Base-by-base conservation (phyloP, 164 flowering plant species). In the Vitis labrusca region DNA sequence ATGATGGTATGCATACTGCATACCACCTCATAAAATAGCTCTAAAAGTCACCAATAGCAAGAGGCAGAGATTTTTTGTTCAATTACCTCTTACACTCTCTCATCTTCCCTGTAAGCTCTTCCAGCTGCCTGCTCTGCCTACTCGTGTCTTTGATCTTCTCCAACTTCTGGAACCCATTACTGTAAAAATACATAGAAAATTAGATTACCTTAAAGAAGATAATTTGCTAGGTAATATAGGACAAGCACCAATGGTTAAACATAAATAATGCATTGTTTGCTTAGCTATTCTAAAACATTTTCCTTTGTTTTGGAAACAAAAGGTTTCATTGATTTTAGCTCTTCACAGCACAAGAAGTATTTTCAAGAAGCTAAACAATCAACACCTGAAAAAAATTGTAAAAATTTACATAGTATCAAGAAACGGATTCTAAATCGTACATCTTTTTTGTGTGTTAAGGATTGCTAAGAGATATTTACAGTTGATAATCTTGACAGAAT, bases 141-240 rank as follows among this genome's bases (percentile, higher is more conserved):
- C 67, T 90, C 7, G 85, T 63, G 65, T 93, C 98, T 74, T 91
- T 91, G 61, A 93, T 80, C 81, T 91, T 93, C 72, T 93, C 97
- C 92, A 93, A 69, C 75, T 88, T 93, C 84, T 91, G 98, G 73
- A 91, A 93, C 54, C 98, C 98, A 87, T 89, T 93, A 66, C 98
- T 93, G 82, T 47, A 64, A 63, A 10, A 72, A 63, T 27, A 64
- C 13, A 47, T 54, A 59, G 47, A 5, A n/a, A 59, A 60, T 69
- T 59, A 11, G 23, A n/a, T 58, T 12, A 58, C 10, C 15, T 58
- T 13, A 10, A 57, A 47, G 12, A 9, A 55, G 9, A 9, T 52
- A 50, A 9, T 15, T n/a, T 23, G 17, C 69, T 69, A 61, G 0
- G 15, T 66, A 32, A 64, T 54, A 30, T 23, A 75, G 49, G 13